Evolutionary conservation across 1,284 basidiomycete species (phyloP).

Genomic region (Heterobasidion annosum): DNA sequence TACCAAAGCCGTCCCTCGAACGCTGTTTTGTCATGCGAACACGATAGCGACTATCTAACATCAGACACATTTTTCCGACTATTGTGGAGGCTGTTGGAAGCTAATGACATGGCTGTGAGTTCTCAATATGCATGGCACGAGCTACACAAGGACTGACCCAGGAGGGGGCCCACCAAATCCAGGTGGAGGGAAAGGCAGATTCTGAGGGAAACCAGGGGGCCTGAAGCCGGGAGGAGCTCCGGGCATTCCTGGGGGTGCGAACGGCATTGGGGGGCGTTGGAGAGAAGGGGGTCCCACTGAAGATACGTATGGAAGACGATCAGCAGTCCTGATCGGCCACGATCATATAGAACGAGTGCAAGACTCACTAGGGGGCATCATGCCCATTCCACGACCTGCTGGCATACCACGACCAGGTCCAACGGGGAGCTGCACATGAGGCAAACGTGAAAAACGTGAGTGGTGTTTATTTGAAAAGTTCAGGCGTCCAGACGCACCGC

Average conservation of each 20-base stretch:
- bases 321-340: constrained; percentile 1
- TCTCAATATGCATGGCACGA: constrained; percentile 1
- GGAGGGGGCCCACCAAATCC: constrained; percentile 78
- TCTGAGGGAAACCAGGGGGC: constrained; percentile 66
- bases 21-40: background rate
- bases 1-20: background rate
- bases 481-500: constrained; percentile 27
- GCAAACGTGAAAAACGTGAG: constrained; percentile 5
- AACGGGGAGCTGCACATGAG: constrained; percentile 54
- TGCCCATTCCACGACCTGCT: constrained; percentile 95
- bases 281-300: constrained; percentile 61
- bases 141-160: constrained; percentile 46
- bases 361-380: constrained; percentile 81
- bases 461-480: background rate
- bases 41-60: background rate
- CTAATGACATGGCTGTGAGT: constrained; percentile 18
- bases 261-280: constrained; percentile 78
- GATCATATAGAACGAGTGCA: constrained; percentile 11
- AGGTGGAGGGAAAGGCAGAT: constrained; percentile 57
- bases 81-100: constrained; percentile 29
- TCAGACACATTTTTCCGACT: background rate
- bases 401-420: constrained; percentile 94
- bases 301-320: background rate
- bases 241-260: constrained; percentile 77
- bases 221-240: constrained; percentile 75